Evolutionary conservation across 441 rosid genomes (phyloP), one percentile per base, ranked within the genome.

Genomic region (Gossypium laxum): DNA sequence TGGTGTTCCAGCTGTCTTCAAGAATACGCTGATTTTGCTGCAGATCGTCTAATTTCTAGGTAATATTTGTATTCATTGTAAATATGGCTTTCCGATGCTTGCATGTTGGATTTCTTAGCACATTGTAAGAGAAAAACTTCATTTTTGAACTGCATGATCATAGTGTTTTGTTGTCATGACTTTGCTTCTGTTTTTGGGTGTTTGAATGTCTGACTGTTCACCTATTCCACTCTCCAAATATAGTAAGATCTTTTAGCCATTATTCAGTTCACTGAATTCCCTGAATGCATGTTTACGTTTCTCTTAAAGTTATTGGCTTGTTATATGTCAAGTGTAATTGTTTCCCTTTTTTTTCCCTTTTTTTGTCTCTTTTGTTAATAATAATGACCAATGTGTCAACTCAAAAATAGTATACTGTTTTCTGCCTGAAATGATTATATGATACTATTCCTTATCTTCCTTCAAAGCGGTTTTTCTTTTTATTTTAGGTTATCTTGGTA

Each of bases 71-170:
- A 17, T 67, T 11, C 26, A 28, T 28, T 51, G 4, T 30, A 17
- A 51, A 4, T 8, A 17, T 51, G 28, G 52, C 48, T 51, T 30
- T 10, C 6, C 3, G 32, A 45, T 51, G 48, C 12, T 28, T 67
- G 71, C 71, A 67, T 67, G 71, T 17, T 30, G 71, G 28, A 6
- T 15, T 28, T 26, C 32, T 67, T 4, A 17, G 48, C 47, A 67
- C 10, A 3, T 67, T 67, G 47, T 67, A 15, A 0, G 26, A 10
- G 4, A n/a, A 5, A 0, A 66, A 63, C 5, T 0, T 26, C 41
- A 14, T 3, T 14, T 26, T 26, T 48, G 17, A 51, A 17, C 10
- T 8, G 45, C 45, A 38, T 38, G 14, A 14, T 7, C 38, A 14
- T 24, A 15, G 18, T 21, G 18, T 21, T 43, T 64, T 45, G 38